Evolutionary conservation across 768 basidiomycete species (phyloP), one percentile per base, ranked within the genome.

Genomic region (Suillus discolor): DNA sequence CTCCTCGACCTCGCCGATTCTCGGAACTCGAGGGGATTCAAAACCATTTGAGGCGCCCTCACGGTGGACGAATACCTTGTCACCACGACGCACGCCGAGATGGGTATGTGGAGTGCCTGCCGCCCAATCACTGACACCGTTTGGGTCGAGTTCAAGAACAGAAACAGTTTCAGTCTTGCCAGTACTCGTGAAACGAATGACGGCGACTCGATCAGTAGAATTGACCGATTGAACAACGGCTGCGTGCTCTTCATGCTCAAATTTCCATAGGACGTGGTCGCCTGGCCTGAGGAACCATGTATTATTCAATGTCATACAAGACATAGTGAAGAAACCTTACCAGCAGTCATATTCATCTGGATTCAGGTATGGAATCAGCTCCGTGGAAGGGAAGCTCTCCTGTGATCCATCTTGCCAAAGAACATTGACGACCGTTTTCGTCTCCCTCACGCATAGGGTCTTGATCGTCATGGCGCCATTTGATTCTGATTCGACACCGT

Each of bases 281-380:
- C 96, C 96, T 6, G 96, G 96, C 94, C 93, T 94, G 62, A 23
- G 61, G 42, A 68, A 15, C 62, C 62, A 61, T 71, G 65, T 70
- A 64, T 31, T 42, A 25, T n/a, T 45, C 51, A 39, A 36, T 23
- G 66, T 31, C 8, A 53, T 66, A n/a, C 49, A 44, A 18, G 3
- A 36, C 23, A 54, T 9, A 57, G 65, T 11, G 4, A 53, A 61
- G 12, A 15, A 28, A 36, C 76, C 89, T 71, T 69, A 92, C 92
- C 92, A 96, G 75, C 90, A 93, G 74, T 94, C 96, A 74, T 92
- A 93, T 77, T 97, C 96, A 75, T 97, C 96, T 12, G 94, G 86
- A 66, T 93, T 93, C 61, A 91, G 74, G 73, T 96, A 91, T 4
- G 94, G 94, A 51, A 96, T 87, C 23, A 96, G 78, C 25, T 88